A percentile compares a stretch with the other conserved stretches of the same genome.
phyloP scores from a whole-genome alignment of 495 filamentous ascomycete species.

The Parathielavia hyrcaniae region DNA sequence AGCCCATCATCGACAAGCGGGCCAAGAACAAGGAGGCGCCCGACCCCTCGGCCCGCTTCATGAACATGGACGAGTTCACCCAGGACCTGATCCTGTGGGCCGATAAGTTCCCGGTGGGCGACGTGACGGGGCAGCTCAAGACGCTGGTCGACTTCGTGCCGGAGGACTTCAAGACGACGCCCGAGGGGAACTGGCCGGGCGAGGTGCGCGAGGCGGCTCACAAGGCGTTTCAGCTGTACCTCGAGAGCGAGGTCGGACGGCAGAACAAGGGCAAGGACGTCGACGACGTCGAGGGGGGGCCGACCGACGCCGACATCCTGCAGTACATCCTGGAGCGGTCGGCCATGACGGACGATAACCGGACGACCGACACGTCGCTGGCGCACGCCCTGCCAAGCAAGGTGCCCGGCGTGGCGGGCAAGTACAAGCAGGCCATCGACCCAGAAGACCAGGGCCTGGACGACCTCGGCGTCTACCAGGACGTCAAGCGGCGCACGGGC shows the following conservation, averaged over 20 bases:
- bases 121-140: conserved; percentile 27
- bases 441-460: conserved; percentile 40
- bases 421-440: conserved; percentile 45
- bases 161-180: conserved; percentile 23
- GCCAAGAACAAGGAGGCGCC: conserved; percentile 31
- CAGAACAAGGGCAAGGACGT: conserved; percentile 35
- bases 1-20: conserved; percentile 65
- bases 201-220: conserved; percentile 29
- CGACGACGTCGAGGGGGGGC: conserved; percentile 40
- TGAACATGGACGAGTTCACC: conserved; percentile 58
- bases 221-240: conserved; percentile 30
- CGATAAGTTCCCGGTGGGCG: conserved; percentile 24
- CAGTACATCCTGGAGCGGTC: conserved; percentile 41
- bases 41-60: conserved; percentile 55
- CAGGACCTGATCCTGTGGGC: conserved; percentile 46
- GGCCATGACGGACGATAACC: conserved; percentile 32
- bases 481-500: conserved; percentile 64
- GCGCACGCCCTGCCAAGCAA: conserved; percentile 40
- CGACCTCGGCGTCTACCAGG: conserved; percentile 38
- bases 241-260: conserved; percentile 26
- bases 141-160: conserved; percentile 40
- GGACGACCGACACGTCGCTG: conserved; percentile 35
- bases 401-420: conserved; percentile 40
- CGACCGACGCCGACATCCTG: conserved; percentile 38
- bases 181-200: conserved; percentile 29